phyloP scores from a whole-genome alignment of 768 basidiomycete species.

The Leucocoprinus leucothites region DNA sequence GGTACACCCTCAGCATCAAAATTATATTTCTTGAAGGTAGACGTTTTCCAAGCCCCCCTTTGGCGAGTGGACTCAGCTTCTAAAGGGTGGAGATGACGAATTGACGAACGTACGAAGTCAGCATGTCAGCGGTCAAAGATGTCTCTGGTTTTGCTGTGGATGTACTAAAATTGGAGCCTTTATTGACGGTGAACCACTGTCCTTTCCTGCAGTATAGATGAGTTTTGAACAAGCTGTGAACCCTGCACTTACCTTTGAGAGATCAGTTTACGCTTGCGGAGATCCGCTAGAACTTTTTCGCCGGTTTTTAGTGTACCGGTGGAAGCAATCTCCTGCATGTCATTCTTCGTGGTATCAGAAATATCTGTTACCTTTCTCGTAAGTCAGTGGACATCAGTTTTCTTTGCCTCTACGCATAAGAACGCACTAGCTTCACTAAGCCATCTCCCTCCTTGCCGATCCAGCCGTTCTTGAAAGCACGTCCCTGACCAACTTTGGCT shows the following conservation, averaged over 20 bases:
- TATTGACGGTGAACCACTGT: constrained; percentile 89
- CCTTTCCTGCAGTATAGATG: constrained; percentile 64
- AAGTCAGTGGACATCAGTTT: constrained; percentile 11
- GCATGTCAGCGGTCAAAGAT: constrained; percentile 94
- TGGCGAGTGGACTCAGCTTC: constrained; percentile 1
- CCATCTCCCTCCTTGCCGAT: constrained; percentile 87
- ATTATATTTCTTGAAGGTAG: constrained; percentile 97
- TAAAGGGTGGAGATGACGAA: constrained; percentile 3
- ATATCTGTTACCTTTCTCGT: constrained; percentile 55
- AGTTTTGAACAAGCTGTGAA: neutral
- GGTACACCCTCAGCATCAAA: constrained; percentile 95
- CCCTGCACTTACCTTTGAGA: constrained; percentile 62
- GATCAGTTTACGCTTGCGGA: constrained; percentile 89
- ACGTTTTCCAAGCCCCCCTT: constrained; percentile 93
- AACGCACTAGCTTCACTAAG: constrained; percentile 75
- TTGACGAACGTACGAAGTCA: constrained; percentile 66
- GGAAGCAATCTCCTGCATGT: constrained; percentile 69
- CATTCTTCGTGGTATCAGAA: constrained; percentile 69
- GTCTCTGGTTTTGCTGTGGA: constrained; percentile 93
- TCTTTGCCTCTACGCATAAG: neutral
- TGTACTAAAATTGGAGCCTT: constrained; percentile 85
- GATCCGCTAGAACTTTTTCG: constrained; percentile 81
- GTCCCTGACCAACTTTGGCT: constrained; percentile 90
- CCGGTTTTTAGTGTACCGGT: constrained; percentile 71
- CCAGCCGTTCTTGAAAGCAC: constrained; percentile 98